Percentiles rank a stretch among this genome's conserved stretches.
These are phyloP conservation scores for Pueraria montana DNA, from an alignment of 306 rosid species.

Conservation along the genomic window DNA sequence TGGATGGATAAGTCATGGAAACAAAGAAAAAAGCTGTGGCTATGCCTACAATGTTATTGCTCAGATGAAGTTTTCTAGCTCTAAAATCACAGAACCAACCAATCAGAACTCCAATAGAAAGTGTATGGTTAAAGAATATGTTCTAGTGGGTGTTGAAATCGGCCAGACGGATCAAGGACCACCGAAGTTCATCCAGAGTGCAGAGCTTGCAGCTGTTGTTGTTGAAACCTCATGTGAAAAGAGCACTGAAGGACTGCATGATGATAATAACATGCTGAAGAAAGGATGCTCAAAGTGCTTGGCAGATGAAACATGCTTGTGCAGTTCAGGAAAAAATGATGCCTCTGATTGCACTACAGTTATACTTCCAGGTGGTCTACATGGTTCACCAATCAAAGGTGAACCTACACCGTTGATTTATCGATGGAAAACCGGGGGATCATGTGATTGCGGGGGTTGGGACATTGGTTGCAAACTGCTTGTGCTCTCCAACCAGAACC, in stretches of 20 bases:
- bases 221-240: slow-evolving; percentile 62
- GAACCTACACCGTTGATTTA: slow-evolving; percentile 76
- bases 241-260: slow-evolving; percentile 42
- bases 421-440: slow-evolving; percentile 86
- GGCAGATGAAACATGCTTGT: slow-evolving; percentile 53
- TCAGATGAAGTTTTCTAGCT: slow-evolving; percentile 75
- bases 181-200: slow-evolving; percentile 52
- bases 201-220: slow-evolving; percentile 85
- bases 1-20: slow-evolving; percentile 83
- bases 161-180: slow-evolving; percentile 67
- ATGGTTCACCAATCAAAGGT: slow-evolving; percentile 84
- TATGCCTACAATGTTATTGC: slow-evolving; percentile 78
- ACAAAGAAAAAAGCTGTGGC: slow-evolving; percentile 64
- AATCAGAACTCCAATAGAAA: slow-evolving; percentile 48
- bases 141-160: slow-evolving; percentile 68
- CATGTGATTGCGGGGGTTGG: slow-evolving; percentile 98
- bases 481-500: slow-evolving; percentile 67
- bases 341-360: slow-evolving; percentile 49
- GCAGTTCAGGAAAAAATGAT: slow-evolving; percentile 52
- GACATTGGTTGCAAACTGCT: slow-evolving; percentile 90
- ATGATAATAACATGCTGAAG: slow-evolving; percentile 47
- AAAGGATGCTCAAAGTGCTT: slow-evolving; percentile 51
- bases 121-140: slow-evolving; percentile 60
- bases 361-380: slow-evolving; percentile 83
- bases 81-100: slow-evolving; percentile 52